Percentiles rank a stretch among this genome's conserved stretches.
phyloP scores from a whole-genome alignment of 2,329 filamentous ascomycete species.

The Ophiosphaerella korrae region DNA sequence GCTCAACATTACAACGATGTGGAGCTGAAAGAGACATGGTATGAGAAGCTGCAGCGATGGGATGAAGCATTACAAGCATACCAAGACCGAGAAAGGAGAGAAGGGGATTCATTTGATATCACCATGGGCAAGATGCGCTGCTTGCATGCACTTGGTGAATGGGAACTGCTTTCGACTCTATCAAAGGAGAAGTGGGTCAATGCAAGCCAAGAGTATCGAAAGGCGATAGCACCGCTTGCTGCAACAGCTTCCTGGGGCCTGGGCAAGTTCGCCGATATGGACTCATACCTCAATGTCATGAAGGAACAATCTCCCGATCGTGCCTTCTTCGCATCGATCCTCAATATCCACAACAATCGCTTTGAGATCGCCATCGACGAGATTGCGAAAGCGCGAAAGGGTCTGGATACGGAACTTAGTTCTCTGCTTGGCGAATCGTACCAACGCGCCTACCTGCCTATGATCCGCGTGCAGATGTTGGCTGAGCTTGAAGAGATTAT shows the following conservation, averaged over 20 bases:
- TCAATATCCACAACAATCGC: constrained; percentile 92
- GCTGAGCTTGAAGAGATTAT: constrained; percentile 98
- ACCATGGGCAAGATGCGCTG: constrained; percentile 99
- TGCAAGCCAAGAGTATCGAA: constrained; percentile 83
- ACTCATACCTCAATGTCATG: constrained; percentile 94
- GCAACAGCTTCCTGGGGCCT: constrained; percentile 96
- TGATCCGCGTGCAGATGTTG: constrained; percentile 98
- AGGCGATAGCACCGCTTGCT: constrained; percentile 88
- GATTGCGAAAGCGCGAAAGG: constrained; percentile 90
- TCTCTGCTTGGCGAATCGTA: constrained; percentile 98
- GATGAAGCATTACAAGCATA: constrained; percentile 95
- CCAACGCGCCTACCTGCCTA: constrained; percentile 95
- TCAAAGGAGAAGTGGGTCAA: constrained; percentile 94
- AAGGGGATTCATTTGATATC: constrained; percentile 80
- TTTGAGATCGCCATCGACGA: constrained; percentile 89
- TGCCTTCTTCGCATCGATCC: constrained; percentile 96
- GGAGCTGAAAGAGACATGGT: constrained; percentile 96
- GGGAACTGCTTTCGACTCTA: constrained; percentile 87
- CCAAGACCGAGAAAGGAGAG: constrained; percentile 79
- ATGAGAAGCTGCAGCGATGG: constrained; percentile 97
- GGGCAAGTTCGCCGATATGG: constrained; percentile 97
- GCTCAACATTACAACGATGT: constrained; percentile 96
- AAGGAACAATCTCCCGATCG: constrained; percentile 91
- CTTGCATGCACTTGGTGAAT: constrained; percentile 94
- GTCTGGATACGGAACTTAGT: constrained; percentile 92